Conservation (phyloP, 1,284 basidiomycete species). For the Exobasidium cylindrosporum region DNA sequence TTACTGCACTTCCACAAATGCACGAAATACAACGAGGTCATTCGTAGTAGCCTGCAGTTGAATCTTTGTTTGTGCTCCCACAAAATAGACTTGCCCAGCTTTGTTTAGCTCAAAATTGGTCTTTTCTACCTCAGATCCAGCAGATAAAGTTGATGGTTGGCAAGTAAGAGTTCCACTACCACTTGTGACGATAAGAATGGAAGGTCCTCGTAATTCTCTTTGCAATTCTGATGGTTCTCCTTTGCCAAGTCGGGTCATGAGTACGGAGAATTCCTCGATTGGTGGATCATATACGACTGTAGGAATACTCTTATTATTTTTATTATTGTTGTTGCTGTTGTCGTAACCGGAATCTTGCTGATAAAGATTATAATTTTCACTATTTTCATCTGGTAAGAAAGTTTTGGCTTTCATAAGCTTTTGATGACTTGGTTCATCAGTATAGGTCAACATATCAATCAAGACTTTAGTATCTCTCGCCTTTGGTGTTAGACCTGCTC, state of each 20-base stretch:
- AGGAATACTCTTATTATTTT: slow-evolving; percentile 32
- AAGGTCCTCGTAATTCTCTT: neutral
- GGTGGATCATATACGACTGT: slow-evolving; percentile 81
- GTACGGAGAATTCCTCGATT: slow-evolving; percentile 87
- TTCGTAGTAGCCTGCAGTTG: neutral
- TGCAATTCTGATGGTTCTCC: slow-evolving; percentile 46
- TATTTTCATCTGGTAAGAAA: slow-evolving; percentile 57
- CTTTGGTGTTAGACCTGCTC: slow-evolving; percentile 96
- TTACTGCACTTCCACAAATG: slow-evolving; percentile 6
- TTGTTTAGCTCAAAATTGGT: neutral
- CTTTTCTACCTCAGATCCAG: neutral
- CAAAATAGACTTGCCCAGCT: slow-evolving; percentile 5
- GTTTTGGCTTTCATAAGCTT: slow-evolving; percentile 68
- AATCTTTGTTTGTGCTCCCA: slow-evolving; percentile 1
- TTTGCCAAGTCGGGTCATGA: slow-evolving; percentile 63
- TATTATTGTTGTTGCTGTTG: too few relatives aligned
- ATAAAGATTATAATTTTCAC: slow-evolving; percentile 19
- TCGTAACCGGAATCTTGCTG: slow-evolving; percentile 18
- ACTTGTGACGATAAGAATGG: slow-evolving; percentile 3
- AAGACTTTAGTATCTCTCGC: slow-evolving; percentile 88
- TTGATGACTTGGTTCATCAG: slow-evolving; percentile 54
- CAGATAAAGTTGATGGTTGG: neutral
- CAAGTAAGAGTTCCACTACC: neutral
- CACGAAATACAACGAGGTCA: slow-evolving; percentile 5
- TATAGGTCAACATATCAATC: slow-evolving; percentile 81